Base-by-base conservation (phyloP, 169 alveolate species). In the Plasmodium reichenowi region DNA sequence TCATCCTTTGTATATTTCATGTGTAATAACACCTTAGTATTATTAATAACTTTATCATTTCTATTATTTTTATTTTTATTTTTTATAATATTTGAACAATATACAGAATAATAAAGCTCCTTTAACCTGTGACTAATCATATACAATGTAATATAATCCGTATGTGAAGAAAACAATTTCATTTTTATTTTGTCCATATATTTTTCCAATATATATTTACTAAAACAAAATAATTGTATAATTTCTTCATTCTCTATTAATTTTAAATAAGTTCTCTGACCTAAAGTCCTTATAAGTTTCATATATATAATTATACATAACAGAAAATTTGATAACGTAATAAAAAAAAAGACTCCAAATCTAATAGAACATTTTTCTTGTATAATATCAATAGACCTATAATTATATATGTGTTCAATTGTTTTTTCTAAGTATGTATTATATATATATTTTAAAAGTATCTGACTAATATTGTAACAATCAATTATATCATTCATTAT, bases 351-450 rank as follows among this genome's bases (percentile, higher is more conserved):
- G 0, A 63, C 47, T 2, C 47, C 71, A 83, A 83, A 83, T 58
- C 91, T 56, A 10, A 83, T 63, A 60, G 22, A 50, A 13, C 91
- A 48, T 62, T 83, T 83, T 68, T 83, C 85, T 58, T 43, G 8
- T 10, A 52, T 29, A 17, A 29, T 47, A 15, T 54, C n/a, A 48
- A 26, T 68, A 13, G 47, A 60, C 10, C 20, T 17, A 54, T 6
- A 5, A 47, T 54, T 47, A 26, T 68, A 24, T 24, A 83, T 43
- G 38, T 22, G 58, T 29, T 67, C 47, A 1, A 83, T 59, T 58
- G 38, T 62, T 60, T 83, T 72, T 63, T 83, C 70, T 68, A 83
- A 68, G 54, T 83, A 83, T 8, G 83, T 83, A 26, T 83, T 83
- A 29, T 68, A 50, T 13, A 72, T 83, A 47, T 83, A 83, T 26